Conservation (phyloP, 2,329 filamentous ascomycete species). For the Ophiostoma australiae region DNA sequence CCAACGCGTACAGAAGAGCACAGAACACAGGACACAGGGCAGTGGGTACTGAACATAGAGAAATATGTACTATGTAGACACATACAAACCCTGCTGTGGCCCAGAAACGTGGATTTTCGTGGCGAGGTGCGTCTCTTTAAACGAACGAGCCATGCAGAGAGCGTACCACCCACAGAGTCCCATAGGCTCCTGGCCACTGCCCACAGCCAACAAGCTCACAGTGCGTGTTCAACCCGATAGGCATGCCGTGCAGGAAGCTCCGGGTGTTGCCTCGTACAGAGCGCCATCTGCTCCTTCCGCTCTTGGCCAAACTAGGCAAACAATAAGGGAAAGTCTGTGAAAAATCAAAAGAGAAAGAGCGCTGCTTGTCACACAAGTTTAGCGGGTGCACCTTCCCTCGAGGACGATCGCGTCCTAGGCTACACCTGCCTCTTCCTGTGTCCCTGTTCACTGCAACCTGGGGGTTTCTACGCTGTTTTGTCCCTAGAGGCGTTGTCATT, state of each 20-base stretch:
- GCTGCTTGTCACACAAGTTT: neutral
- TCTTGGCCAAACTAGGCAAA: neutral
- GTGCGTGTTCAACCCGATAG: neutral
- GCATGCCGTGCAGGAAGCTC: conserved; percentile 17
- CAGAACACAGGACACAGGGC: neutral
- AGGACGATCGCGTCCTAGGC: neutral
- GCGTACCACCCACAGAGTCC: neutral
- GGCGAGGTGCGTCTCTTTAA: conserved; percentile 11
- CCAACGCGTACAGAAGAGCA: neutral
- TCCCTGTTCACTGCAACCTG: neutral
- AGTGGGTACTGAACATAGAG: neutral
- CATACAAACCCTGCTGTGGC: neutral
- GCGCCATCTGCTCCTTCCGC: neutral
- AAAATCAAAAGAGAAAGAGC: neutral
- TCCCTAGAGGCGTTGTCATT: neutral
- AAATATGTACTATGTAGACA: no score
- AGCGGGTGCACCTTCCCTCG: conserved; percentile 18
- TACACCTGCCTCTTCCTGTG: neutral
- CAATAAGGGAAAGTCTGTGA: neutral
- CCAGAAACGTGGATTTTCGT: conserved; percentile 11
- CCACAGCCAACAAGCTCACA: neutral
- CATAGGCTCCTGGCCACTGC: no score
- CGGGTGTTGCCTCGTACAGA: conserved; percentile 19
- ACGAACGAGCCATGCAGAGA: neutral
- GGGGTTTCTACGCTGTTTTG: neutral